phyloP scores from a whole-genome alignment of 2,329 filamentous ascomycete species.

The Fusarium sp. region DNA sequence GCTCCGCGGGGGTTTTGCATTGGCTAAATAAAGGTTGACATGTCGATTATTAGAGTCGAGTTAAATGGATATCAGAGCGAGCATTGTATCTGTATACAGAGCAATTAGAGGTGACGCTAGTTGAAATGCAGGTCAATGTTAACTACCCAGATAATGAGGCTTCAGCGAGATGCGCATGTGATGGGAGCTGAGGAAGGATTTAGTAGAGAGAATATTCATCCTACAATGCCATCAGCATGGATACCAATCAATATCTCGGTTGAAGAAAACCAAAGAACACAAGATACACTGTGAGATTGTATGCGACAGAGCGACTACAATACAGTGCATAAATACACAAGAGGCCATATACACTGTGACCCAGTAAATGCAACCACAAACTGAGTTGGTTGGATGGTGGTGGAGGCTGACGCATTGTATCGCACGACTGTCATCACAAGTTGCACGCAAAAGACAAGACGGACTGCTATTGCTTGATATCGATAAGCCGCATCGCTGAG shows the following conservation, averaged over 20 bases:
- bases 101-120: background rate
- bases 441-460: conserved; percentile 21
- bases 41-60: background rate
- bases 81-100: background rate
- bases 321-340: conserved; percentile 13
- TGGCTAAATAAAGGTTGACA: background rate
- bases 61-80: background rate
- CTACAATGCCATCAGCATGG: background rate
- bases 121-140: background rate
- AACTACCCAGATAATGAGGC: background rate
- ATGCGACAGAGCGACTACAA: accelerated
- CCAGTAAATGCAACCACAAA: conserved; percentile 30
- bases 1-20: too few relatives aligned
- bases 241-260: background rate
- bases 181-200: background rate
- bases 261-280: background rate
- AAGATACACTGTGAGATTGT: conserved; percentile 19
- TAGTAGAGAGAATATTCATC: background rate
- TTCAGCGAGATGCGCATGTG: background rate
- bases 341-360: conserved; percentile 20
- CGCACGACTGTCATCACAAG: conserved; percentile 35
- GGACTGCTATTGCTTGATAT: conserved; percentile 11
- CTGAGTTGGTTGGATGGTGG: conserved; percentile 22
- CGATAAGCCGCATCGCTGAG: conserved; percentile 14
- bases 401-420: conserved; percentile 23